Conservation (phyloP, 371 early-diverging fungal species). For the Haplosporangium sp. region DNA sequence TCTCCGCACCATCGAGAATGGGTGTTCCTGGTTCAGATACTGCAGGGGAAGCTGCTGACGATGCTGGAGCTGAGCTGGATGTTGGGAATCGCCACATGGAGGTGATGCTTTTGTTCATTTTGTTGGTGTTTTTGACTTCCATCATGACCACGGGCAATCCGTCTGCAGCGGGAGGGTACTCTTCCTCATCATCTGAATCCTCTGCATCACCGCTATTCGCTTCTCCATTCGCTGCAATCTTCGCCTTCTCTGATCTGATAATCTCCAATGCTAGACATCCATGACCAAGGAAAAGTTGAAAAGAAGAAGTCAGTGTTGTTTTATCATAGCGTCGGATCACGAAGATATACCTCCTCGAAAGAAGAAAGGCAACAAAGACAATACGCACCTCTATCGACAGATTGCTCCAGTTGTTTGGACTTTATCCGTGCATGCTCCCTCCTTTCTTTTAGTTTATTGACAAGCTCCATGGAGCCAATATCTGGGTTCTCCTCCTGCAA, state of each 20-base stretch:
- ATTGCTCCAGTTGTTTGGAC: slow-evolving; percentile 36
- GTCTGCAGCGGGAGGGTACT: slow-evolving; percentile 32
- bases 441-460: slow-evolving; percentile 39
- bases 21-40: slow-evolving; percentile 45
- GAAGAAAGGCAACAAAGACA: not conserved
- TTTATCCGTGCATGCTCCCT: slow-evolving; percentile 41
- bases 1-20: slow-evolving; percentile 23
- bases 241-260: slow-evolving; percentile 36
- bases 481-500: slow-evolving; percentile 51
- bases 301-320: not conserved
- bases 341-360: too few relatives aligned
- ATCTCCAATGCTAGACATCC: slow-evolving; percentile 31
- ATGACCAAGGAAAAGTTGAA: not conserved
- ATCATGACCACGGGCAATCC: slow-evolving; percentile 40
- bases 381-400: slow-evolving; percentile 43
- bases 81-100: slow-evolving; percentile 68
- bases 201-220: slow-evolving; percentile 17
- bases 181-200: slow-evolving; percentile 47
- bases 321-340: not conserved
- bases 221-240: slow-evolving; percentile 19
- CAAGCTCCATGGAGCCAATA: slow-evolving; percentile 40
- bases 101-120: slow-evolving; percentile 81
- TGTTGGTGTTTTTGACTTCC: slow-evolving; percentile 66
- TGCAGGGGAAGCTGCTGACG: slow-evolving; percentile 43
- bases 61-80: slow-evolving; percentile 24